phyloP scores from a whole-genome alignment of 768 basidiomycete species.

The Hortiboletus campestris region DNA sequence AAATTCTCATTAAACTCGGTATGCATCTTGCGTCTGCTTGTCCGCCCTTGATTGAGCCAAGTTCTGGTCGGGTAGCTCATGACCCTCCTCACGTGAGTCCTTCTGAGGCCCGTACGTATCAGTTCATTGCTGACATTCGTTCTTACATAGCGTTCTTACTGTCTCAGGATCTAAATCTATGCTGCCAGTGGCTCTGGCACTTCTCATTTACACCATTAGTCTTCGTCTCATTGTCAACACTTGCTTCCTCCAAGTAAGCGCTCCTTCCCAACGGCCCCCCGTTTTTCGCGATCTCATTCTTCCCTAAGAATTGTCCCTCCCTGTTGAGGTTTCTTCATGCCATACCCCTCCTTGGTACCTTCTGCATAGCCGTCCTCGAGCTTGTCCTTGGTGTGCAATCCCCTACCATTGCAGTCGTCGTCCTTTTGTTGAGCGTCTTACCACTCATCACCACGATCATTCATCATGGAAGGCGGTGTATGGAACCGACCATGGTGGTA shows the following conservation, averaged over 20 bases:
- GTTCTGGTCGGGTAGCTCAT: slow-evolving; percentile 4
- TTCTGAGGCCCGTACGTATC: neutral
- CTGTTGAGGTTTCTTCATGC: slow-evolving; percentile 10
- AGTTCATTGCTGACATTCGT: neutral
- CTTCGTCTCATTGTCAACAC: slow-evolving; percentile 9
- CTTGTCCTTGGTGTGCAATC: slow-evolving; percentile 7
- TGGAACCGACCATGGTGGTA: neutral
- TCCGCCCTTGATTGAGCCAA: too few relatives aligned
- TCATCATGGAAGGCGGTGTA: neutral
- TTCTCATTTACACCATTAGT: slow-evolving; percentile 19
- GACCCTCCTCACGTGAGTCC: slow-evolving; percentile 14
- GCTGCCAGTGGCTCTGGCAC: slow-evolving; percentile 6
- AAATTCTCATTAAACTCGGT: slow-evolving; percentile 19
- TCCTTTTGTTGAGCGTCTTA: slow-evolving; percentile 9
- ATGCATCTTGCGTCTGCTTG: neutral
- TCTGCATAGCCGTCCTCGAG: slow-evolving; percentile 7
- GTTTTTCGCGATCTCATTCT: neutral
- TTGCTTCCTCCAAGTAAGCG: slow-evolving; percentile 4
- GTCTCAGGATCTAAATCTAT: slow-evolving; percentile 6
- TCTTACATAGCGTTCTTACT: slow-evolving; percentile 9
- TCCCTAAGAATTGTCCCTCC: neutral
- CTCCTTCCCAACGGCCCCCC: neutral
- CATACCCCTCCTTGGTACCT: slow-evolving; percentile 17
- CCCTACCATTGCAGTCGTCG: neutral
- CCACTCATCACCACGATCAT: slow-evolving; percentile 2